These are phyloP conservation scores for Calonectria leucothoes DNA, from an alignment of 2,329 filamentous ascomycete genomes.

Conservation along the genomic window DNA sequence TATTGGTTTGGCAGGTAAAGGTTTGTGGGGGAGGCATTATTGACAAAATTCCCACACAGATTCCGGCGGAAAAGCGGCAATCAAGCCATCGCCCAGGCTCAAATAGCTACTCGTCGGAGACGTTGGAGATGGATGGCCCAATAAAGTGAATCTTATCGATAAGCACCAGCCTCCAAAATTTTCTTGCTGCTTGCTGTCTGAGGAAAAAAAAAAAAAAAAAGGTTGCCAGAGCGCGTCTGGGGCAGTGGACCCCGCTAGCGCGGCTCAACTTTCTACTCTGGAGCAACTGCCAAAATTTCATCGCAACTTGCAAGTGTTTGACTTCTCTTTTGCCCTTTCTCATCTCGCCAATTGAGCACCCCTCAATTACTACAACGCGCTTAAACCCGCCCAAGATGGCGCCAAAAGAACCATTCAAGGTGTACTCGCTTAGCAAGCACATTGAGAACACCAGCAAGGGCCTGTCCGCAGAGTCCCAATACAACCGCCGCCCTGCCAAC, in stretches of 20 bases:
- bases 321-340: conserved; percentile 23
- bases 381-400: conserved; percentile 47
- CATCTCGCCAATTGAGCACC: conserved; percentile 35
- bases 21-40: background rate
- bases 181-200: conserved; percentile 9
- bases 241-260: conserved; percentile 23
- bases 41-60: conserved; percentile 11
- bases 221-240: conserved; percentile 23
- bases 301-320: conserved; percentile 35
- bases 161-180: conserved; percentile 30
- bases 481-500: conserved; percentile 44
- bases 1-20: background rate
- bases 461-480: conserved; percentile 47
- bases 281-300: conserved; percentile 42
- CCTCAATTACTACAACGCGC: conserved; percentile 27
- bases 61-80: background rate
- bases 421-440: conserved; percentile 52
- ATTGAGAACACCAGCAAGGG: conserved; percentile 52
- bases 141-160: conserved; percentile 30
- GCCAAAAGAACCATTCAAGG: conserved; percentile 49
- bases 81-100: background rate
- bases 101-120: background rate
- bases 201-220: conserved; percentile 26
- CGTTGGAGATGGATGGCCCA: background rate
- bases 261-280: conserved; percentile 14